Base-by-base conservation (phyloP, 73 alveolate genomes). In the Paramecium pentaurelia region DNA sequence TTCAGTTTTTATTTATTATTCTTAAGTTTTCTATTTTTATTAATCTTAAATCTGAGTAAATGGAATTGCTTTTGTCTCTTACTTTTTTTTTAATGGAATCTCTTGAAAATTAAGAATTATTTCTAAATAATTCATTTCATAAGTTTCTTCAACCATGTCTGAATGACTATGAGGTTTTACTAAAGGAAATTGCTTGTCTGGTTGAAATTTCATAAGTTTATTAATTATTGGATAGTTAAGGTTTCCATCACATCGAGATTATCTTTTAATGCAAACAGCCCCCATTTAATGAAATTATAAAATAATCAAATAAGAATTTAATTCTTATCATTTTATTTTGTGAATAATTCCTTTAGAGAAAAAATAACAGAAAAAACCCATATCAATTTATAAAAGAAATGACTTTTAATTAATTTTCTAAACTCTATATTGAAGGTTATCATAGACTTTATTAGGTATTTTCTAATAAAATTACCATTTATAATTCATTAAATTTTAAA, bases 91-190 rank as follows among this genome's bases (percentile, higher is more conserved):
- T 34, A 5, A 8, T 11, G 42, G 42, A n/a, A 64, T 64, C 42
- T 64, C 84, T 64, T 28, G 28, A 64, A 34, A 10, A 64, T 34
- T 64, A 8, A 64, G 49, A 28, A 64, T 12, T 28, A 64, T 30
- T 64, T 64, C 84, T n/a, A 64, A 64, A 64, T 64, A 64, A 34
- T 64, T 64, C 51, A 64, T 64, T 28, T 64, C 84, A 64, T 64
- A 64, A 28, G 42, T 64, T 32, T 64, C 84, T 32, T 64, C 84
- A 20, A 32, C 9, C 84, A 64, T 64, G 16, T 34, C 9, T 28
- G 84, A 64, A 64, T 64, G 84, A 28, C 4, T 9, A 34, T 32
- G 12, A 28, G 84, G 84, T 28, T 64, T 28, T 64, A 3, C 84
- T 0, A 64, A n/a, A 64, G 84, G 84, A 64, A 64, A 64, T 64